Evolutionary conservation across 305 asterid genomes (phyloP).

Genomic region (Solanum hybrid): DNA sequence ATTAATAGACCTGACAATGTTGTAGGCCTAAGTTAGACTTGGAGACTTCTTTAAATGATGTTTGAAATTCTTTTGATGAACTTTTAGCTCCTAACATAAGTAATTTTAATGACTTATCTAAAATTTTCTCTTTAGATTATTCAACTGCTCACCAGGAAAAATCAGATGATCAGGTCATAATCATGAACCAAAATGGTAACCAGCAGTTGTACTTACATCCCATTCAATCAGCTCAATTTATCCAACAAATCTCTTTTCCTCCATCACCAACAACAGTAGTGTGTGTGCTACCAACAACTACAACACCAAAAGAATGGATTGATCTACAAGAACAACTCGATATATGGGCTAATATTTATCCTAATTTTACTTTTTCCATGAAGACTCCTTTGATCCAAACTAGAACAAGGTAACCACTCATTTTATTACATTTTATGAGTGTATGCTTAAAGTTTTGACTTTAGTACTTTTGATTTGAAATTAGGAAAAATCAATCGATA

Average conservation of each 20-base stretch:
- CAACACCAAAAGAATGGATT: not conserved
- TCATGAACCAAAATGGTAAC: not conserved
- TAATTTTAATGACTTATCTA: not conserved
- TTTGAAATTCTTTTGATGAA: not conserved
- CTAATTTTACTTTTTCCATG: not conserved
- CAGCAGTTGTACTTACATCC: not conserved
- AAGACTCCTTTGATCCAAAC: not conserved
- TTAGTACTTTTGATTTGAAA: not conserved
- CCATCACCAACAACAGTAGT: not conserved
- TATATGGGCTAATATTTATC: not conserved
- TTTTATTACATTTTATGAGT: not conserved
- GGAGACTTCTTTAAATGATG: not conserved
- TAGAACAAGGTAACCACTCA: slow-evolving; percentile 32
- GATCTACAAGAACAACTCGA: not conserved
- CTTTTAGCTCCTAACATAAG: not conserved
- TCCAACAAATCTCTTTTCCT: no score
- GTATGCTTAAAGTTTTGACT: not conserved
- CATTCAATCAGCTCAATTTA: not conserved
- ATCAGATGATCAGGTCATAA: not conserved
- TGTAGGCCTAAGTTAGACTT: not conserved
- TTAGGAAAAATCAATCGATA: slow-evolving; percentile 32
- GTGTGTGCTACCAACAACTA: not conserved
- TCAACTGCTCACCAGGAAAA: not conserved
- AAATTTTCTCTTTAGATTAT: not conserved
- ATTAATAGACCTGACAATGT: not conserved